Evolutionary conservation across 192 early-diverging fungal species (phyloP), one percentile per base, ranked within the genome.

Genomic region (Backusella sp.): DNA sequence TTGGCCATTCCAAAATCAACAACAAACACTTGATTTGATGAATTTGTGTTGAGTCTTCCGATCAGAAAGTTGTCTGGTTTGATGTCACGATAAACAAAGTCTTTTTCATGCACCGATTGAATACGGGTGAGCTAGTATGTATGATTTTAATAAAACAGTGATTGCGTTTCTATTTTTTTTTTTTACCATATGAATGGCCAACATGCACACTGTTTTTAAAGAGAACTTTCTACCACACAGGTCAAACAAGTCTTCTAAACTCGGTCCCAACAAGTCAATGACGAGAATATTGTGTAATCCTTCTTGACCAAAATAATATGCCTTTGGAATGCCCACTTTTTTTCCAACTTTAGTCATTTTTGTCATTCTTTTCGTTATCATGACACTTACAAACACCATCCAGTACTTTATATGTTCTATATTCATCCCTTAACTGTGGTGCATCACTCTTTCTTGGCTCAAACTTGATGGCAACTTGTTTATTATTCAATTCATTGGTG

Each of bases 1-100:
- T 99, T 99, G 41, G 96, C 97, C 96, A 99, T 97, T 73, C 97
- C 97, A 89, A 98, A 97, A 86, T 99, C 97, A 74, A 99, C 92
- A 74, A 99, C 88, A 80, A 93, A 94, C 17, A 99, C 89, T 81
- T 84, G 82, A 73, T 88, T 91, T 53, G 84, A 86, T 26, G 80
- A 79, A 53, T 85, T 82, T 14, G 88, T 88, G 67, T 83, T 78
- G 3, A 90, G 90, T 42, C 87, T 88, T 44, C 97, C 97, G 67
- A 97, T 91, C 77, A 99, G 81, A 78, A 99, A 99, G 87, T 99
- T 99, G 82, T 99, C 97, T 44, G 97, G 97, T 83, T 99, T 99
- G 84, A 99, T 97, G 82, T 99, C 97, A 67, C 97, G 91, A 83
- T 99, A 99, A 53, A 99, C 94, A 66, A 97, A 84, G 76, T 95